Evolutionary conservation across 306 rosid genomes (phyloP).

Genomic region (Vigna trinervia): DNA sequence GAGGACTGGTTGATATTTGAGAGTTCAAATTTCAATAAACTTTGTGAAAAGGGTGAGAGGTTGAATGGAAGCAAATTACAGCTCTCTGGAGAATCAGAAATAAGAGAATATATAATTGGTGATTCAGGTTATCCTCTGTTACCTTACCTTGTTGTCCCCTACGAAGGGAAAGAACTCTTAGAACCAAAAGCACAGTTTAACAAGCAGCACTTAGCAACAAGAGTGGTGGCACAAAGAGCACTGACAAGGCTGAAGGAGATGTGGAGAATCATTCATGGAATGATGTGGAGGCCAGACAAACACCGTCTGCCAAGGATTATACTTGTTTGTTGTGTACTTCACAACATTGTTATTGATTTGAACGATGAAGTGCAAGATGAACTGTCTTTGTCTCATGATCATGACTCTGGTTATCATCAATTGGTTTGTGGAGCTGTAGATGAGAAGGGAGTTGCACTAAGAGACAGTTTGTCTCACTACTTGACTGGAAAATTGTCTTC

Average conservation of each 20-base stretch:
- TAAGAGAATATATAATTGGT: conserved; percentile 80
- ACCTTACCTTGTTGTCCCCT: conserved; percentile 84
- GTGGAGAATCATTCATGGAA: conserved; percentile 93
- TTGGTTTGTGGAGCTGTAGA: conserved; percentile 68
- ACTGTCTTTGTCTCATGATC: conserved; percentile 61
- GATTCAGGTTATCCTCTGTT: conserved; percentile 82
- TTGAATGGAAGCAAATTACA: conserved; percentile 64
- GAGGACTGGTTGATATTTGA: conserved; percentile 66
- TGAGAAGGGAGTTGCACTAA: conserved; percentile 62
- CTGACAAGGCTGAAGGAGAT: conserved; percentile 75
- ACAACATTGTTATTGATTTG: conserved; percentile 82
- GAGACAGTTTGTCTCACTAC: conserved; percentile 71
- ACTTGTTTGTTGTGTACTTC: conserved; percentile 91
- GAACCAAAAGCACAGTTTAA: conserved; percentile 67
- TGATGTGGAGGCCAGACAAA: conserved; percentile 96
- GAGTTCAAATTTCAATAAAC: conserved; percentile 69
- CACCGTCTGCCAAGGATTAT: conserved; percentile 89
- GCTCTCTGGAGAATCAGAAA: conserved; percentile 61
- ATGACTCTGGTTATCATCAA: conserved; percentile 75
- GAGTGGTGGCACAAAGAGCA: conserved; percentile 76
- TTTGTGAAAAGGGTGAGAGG: conserved; percentile 70
- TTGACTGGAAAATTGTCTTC: conserved; percentile 56
- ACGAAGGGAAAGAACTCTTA: conserved; percentile 71
- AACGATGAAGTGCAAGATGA: conserved; percentile 64
- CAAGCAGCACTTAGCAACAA: conserved; percentile 63